These are phyloP conservation scores for Gloeophyllum trabeum DNA, from an alignment of 768 basidiomycete species.

Conservation along the genomic window DNA sequence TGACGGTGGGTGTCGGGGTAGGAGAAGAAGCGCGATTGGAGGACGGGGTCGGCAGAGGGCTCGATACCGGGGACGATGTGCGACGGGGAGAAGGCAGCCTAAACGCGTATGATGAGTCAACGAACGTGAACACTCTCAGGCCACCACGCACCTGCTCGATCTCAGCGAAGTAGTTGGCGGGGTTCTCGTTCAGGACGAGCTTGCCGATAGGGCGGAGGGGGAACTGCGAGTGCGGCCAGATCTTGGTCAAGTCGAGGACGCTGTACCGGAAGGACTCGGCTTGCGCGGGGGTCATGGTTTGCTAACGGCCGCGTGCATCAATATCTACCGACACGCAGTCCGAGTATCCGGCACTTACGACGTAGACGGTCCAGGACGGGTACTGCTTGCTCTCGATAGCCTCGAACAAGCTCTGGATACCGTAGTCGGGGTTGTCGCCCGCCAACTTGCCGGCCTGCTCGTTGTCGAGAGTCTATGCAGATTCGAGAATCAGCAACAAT, in stretches of 20 bases:
- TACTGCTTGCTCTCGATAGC: constrained; percentile 71
- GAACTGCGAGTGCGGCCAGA: constrained; percentile 82
- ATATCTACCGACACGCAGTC: not conserved
- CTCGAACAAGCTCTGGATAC: constrained; percentile 66
- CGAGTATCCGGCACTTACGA: constrained; percentile 33
- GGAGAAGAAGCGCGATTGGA: constrained; percentile 91
- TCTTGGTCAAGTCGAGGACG: constrained; percentile 82
- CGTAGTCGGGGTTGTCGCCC: constrained; percentile 79
- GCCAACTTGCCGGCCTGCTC: constrained; percentile 54
- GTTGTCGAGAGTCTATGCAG: constrained; percentile 51
- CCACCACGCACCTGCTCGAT: constrained; percentile 68
- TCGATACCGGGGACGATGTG: constrained; percentile 86
- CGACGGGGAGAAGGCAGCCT: constrained; percentile 81
- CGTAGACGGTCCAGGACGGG: constrained; percentile 84
- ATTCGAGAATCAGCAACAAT: not conserved
- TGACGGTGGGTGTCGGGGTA: constrained; percentile 87
- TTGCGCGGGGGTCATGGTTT: constrained; percentile 90
- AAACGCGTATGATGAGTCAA: not conserved
- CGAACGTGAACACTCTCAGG: no score
- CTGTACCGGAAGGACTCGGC: constrained; percentile 88
- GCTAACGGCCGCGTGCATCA: constrained; percentile 32
- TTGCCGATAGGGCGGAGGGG: constrained; percentile 87
- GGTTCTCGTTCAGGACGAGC: constrained; percentile 69
- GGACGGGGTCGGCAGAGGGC: constrained; percentile 82
- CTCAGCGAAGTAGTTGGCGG: constrained; percentile 87